These are phyloP conservation scores for bread wheat (Triticum aestivum) DNA, from an alignment of 176 grass and related monocot genomes.

Conservation along the genomic window IWGSC_CS_RefSeq_v2.1 NC_057812.1:191292242-191292741, in stretches of 20 bases:
- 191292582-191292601: not conserved
- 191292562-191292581: conserved; percentile 22
- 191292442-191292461: not conserved
- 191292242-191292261: conserved; percentile 23
- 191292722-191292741: too few species aligned
- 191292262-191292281: conserved; percentile 32
- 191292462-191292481: not conserved
- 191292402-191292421: conserved; percentile 4
- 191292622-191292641: not conserved
- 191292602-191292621: not conserved
- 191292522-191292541: not conserved
- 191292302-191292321: conserved; percentile 43
- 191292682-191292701: too few species aligned
- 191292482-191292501: not conserved
- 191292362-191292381: not conserved
- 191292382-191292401: not conserved
- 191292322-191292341: not conserved
- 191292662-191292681: too few species aligned
- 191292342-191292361: conserved; percentile 2
- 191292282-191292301: conserved; percentile 18
- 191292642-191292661: not conserved
- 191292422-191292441: not conserved
- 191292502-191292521: not conserved
- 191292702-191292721: too few species aligned
- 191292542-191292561: not conserved